A percentile compares a stretch with the other conserved stretches of the same genome.
phyloP scores from a whole-genome alignment of 225 moss, liverwort and hornwort genomes.

The Bryum argenteum region DNA sequence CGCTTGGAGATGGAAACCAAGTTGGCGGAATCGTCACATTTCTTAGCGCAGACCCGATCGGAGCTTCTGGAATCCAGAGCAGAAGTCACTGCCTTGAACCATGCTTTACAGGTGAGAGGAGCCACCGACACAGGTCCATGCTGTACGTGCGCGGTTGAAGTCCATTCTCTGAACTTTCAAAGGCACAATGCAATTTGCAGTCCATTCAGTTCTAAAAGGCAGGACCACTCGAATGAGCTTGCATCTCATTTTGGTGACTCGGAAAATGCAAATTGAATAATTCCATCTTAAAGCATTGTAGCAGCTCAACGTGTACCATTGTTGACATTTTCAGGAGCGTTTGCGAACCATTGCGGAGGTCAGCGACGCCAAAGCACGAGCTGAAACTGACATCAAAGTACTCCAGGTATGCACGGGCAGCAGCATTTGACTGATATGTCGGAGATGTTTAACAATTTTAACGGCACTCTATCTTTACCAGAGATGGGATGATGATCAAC shows the following conservation, averaged over 20 bases:
- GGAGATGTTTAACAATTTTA: neutral
- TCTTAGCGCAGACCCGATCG: conserved; percentile 45
- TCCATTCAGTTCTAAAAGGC: too few species aligned
- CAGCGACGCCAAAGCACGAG: conserved; percentile 54
- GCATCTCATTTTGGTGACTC: too few species aligned
- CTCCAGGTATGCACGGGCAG: conserved; percentile 45
- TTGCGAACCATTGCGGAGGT: conserved; percentile 52
- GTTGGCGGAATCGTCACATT: conserved; percentile 51
- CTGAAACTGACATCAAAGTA: conserved; percentile 62
- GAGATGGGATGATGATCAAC: neutral
- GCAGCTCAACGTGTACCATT: too few species aligned
- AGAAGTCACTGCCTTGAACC: conserved; percentile 54
- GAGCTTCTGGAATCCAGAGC: conserved; percentile 64
- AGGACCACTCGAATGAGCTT: too few species aligned
- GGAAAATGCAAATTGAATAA: too few species aligned
- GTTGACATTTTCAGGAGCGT: conserved; percentile 48
- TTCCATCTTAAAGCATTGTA: too few species aligned
- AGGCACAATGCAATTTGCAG: too few species aligned
- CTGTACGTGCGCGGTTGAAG: neutral
- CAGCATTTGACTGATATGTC: neutral
- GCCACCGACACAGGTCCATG: neutral
- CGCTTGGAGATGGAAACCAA: conserved; percentile 67
- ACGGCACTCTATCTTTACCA: neutral
- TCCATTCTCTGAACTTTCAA: too few species aligned
- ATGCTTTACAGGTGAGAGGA: conserved; percentile 57